A percentile compares a stretch with the other conserved stretches of the same genome.
Conservation (phyloP, 257 asterid genomes). For the Buddleja alternifolia region DNA sequence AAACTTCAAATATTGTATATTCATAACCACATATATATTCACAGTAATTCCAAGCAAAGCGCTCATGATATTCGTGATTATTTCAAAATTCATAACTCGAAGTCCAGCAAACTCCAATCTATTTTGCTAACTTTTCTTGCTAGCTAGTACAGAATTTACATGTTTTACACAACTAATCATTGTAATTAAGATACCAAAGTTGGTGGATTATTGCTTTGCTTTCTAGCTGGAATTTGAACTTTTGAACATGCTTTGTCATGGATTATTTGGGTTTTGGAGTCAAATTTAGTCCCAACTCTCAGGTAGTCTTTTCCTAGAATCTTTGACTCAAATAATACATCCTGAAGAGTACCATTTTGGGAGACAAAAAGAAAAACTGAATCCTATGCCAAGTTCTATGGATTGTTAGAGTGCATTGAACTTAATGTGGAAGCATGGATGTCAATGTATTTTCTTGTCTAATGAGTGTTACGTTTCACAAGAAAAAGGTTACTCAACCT, state of each 20-base stretch:
- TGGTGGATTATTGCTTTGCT: not conserved
- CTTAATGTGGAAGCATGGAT: constrained; percentile 5
- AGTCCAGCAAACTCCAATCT: too few species aligned
- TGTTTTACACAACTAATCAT: not conserved
- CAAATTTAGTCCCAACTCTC: too few species aligned
- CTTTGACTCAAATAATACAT: not conserved
- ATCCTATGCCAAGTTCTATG: not conserved
- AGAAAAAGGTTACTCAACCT: constrained; percentile 7
- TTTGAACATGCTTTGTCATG: constrained; percentile 18
- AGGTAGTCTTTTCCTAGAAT: not conserved
- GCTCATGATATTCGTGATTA: too few species aligned
- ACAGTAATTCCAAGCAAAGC: too few species aligned
- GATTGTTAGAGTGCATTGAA: constrained; percentile 22
- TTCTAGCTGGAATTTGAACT: constrained; percentile 7
- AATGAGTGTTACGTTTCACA: constrained; percentile 1
- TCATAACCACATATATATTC: too few species aligned
- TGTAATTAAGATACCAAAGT: not conserved
- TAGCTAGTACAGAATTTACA: not conserved
- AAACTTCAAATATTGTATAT: too few species aligned
- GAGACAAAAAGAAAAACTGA: not conserved
- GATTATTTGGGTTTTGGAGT: not conserved
- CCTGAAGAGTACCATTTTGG: not conserved
- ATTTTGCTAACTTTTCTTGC: too few species aligned
- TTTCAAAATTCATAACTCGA: too few species aligned
- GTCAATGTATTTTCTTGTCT: constrained; percentile 20